phyloP scores from a whole-genome alignment of 106 monocot genomes.

The Dactylorhiza incarnata region DNA sequence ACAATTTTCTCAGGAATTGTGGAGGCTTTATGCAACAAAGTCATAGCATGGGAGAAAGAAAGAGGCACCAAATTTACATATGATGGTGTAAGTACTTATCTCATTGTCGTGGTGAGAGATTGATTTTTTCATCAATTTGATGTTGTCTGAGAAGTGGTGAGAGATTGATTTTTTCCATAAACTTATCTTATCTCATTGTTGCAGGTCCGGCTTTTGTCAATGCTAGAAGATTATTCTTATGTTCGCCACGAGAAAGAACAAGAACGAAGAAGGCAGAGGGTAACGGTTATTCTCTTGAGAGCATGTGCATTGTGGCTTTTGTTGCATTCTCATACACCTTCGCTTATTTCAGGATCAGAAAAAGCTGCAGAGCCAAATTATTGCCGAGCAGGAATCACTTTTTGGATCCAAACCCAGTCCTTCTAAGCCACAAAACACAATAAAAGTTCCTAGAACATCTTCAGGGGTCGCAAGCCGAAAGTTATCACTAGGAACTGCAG shows the following conservation, averaged over 20 bases:
- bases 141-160: background rate
- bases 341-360: slow-evolving; percentile 50
- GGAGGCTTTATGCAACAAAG: slow-evolving; percentile 43
- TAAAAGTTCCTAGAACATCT: slow-evolving; percentile 47
- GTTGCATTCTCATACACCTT: background rate
- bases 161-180: background rate
- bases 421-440: slow-evolving; percentile 42
- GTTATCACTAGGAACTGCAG: slow-evolving; percentile 36
- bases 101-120: background rate
- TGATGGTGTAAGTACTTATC: slow-evolving; percentile 43
- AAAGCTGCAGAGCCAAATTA: slow-evolving; percentile 59
- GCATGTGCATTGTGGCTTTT: background rate
- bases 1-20: slow-evolving; percentile 29
- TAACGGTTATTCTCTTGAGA: slow-evolving; percentile 10
- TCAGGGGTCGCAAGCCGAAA: slow-evolving; percentile 39
- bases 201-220: slow-evolving; percentile 51
- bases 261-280: slow-evolving; percentile 54
- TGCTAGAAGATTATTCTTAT: slow-evolving; percentile 66
- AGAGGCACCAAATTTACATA: slow-evolving; percentile 48
- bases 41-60: slow-evolving; percentile 60
- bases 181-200: background rate
- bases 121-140: background rate
- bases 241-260: slow-evolving; percentile 55
- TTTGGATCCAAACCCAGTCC: slow-evolving; percentile 74
- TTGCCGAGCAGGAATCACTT: slow-evolving; percentile 65